A percentile compares a stretch with the other conserved stretches of the same genome.
These are phyloP conservation scores for Ogataea corticis DNA, from an alignment of 805 yeast genomes.

Conservation along the genomic window DNA sequence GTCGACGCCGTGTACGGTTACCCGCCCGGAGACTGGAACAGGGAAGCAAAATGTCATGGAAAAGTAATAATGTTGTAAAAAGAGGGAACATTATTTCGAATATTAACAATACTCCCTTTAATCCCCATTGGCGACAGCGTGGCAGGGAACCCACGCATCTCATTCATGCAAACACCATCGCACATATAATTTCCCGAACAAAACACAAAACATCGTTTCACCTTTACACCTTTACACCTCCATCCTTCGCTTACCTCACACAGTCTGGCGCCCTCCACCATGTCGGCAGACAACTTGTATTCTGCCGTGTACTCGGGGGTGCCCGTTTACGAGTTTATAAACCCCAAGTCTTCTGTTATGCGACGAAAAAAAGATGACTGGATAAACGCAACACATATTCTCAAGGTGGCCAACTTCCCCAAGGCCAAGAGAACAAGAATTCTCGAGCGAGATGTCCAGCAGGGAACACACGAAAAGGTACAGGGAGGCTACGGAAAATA, in stretches of 20 bases:
- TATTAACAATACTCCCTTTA: no score
- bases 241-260: neutral
- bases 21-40: slow-evolving; percentile 3
- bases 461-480: slow-evolving; percentile 85
- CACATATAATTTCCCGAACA: neutral
- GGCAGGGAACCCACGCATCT: no score
- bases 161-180: no score
- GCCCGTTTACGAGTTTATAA: slow-evolving; percentile 77
- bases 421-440: slow-evolving; percentile 92
- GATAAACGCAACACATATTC: slow-evolving; percentile 94
- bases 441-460: slow-evolving; percentile 89
- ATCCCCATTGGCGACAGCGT: no score
- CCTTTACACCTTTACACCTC: neutral
- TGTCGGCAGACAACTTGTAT: slow-evolving; percentile 43
- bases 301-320: slow-evolving; percentile 80
- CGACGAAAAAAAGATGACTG: slow-evolving; percentile 74
- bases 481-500: slow-evolving; percentile 98
- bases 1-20: neutral
- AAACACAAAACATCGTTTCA: neutral
- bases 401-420: slow-evolving; percentile 91
- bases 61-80: slow-evolving; percentile 1
- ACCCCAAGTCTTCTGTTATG: slow-evolving; percentile 73
- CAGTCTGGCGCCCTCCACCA: neutral
- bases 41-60: neutral
- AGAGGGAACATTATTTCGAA: slow-evolving; percentile 1